These are phyloP conservation scores for Coleophoma cylindrospora DNA, from an alignment of 2,329 filamentous ascomycete genomes.

Conservation along the genomic window DNA sequence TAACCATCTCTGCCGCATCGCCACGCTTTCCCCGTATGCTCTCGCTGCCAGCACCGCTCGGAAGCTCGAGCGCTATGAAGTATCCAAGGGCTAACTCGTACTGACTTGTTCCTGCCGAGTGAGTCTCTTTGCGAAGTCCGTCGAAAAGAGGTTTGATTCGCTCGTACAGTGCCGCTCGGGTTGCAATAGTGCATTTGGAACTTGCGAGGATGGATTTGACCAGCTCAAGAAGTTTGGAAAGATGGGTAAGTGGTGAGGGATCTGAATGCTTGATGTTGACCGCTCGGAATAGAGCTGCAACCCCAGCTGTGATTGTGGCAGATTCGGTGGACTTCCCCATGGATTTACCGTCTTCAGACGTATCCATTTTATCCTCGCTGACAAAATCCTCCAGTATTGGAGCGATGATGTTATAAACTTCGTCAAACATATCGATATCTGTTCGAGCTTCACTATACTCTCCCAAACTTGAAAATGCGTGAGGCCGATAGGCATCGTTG, in stretches of 20 bases:
- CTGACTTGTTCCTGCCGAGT: slow-evolving; percentile 8
- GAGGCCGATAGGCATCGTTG: slow-evolving; percentile 76
- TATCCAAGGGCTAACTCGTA: slow-evolving; percentile 17
- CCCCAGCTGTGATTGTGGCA: slow-evolving; percentile 23
- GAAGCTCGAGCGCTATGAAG: slow-evolving; percentile 21
- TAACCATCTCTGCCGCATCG: slow-evolving; percentile 25
- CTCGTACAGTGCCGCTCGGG: slow-evolving; percentile 23
- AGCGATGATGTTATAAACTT: slow-evolving; percentile 59
- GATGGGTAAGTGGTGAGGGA: slow-evolving; percentile 16
- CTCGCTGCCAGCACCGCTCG: slow-evolving; percentile 24
- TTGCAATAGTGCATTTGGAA: slow-evolving; percentile 21
- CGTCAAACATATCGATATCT: slow-evolving; percentile 65
- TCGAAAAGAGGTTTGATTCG: slow-evolving; percentile 23
- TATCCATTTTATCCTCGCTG: slow-evolving; percentile 63
- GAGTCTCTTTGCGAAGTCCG: slow-evolving; percentile 18
- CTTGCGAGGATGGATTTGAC: slow-evolving; percentile 17
- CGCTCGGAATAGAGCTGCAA: slow-evolving; percentile 24
- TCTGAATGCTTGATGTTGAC: slow-evolving; percentile 21
- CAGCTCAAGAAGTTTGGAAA: slow-evolving; percentile 19
- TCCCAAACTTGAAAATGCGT: slow-evolving; percentile 69
- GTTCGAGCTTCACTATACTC: slow-evolving; percentile 63
- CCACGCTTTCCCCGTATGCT: slow-evolving; percentile 23
- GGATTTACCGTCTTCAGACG: slow-evolving; percentile 19
- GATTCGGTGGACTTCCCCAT: slow-evolving; percentile 18
- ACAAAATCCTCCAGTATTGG: slow-evolving; percentile 55